A percentile compares a stretch with the other conserved stretches of the same genome.
phyloP scores from a whole-genome alignment of 2,329 filamentous ascomycete genomes.

The Apiospora marii region DNA sequence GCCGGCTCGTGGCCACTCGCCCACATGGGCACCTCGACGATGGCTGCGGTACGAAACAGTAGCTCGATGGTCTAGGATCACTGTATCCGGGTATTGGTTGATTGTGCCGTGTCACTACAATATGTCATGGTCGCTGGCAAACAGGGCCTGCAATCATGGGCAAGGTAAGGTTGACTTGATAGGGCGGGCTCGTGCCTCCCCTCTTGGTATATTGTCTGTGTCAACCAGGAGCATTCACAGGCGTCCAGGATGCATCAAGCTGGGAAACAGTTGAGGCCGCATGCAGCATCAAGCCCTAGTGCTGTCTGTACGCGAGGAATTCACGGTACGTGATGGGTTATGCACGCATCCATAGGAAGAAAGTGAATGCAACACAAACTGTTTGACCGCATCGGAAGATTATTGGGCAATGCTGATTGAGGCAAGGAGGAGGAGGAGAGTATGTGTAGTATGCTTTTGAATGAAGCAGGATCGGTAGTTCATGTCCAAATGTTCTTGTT shows the following conservation, averaged over 20 bases:
- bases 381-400: background rate
- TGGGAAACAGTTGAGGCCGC: too few species aligned
- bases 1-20: background rate
- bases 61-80: background rate
- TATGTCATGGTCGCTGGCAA: background rate
- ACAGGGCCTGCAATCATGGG: background rate
- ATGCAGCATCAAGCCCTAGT: too few species aligned
- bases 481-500: background rate
- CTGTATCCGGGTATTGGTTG: background rate
- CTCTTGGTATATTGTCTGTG: background rate
- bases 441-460: background rate
- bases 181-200: background rate
- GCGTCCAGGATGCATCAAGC: too few species aligned
- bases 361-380: background rate
- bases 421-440: background rate
- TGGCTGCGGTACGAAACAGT: background rate
- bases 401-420: background rate
- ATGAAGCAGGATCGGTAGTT: too few species aligned
- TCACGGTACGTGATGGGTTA: too few species aligned
- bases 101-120: too few species aligned
- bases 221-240: background rate
- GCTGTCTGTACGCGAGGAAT: too few species aligned
- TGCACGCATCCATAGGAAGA: too few species aligned
- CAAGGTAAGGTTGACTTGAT: background rate
- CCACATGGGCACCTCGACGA: background rate